These are phyloP conservation scores for Dactylellina leptospora DNA, from an alignment of 2,329 filamentous ascomycete species.

Conservation along the genomic window DNA sequence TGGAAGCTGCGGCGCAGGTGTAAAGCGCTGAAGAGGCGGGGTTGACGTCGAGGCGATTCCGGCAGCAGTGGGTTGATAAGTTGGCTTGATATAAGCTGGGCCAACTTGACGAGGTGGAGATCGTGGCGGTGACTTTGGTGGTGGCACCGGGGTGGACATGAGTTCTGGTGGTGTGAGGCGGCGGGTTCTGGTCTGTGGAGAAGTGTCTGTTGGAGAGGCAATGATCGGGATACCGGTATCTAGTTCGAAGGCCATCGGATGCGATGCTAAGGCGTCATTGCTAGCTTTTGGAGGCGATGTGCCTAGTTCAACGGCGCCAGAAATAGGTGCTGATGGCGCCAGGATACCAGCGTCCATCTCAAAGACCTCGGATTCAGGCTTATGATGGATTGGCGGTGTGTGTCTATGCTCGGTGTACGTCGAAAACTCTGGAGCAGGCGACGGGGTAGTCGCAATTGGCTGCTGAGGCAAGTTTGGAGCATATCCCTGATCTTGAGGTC, in stretches of 20 bases:
- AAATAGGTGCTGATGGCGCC: neutral
- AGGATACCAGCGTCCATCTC: conserved; percentile 50
- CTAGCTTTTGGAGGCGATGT: conserved; percentile 19
- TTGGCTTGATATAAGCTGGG: conserved; percentile 30
- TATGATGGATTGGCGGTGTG: conserved; percentile 47
- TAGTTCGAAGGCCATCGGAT: conserved; percentile 49
- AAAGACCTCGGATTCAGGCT: conserved; percentile 45
- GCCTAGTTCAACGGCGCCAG: conserved; percentile 26
- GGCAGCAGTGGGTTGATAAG: conserved; percentile 17
- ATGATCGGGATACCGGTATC: conserved; percentile 37
- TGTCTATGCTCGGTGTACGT: conserved; percentile 45
- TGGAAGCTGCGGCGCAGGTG: conserved; percentile 30
- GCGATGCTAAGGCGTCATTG: conserved; percentile 15
- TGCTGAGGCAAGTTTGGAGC: conserved; percentile 7
- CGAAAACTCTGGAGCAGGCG: conserved; percentile 36
- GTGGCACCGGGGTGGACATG: conserved; percentile 17
- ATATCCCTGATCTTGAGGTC: conserved; percentile 37
- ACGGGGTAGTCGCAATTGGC: conserved; percentile 21
- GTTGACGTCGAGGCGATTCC: conserved; percentile 18
- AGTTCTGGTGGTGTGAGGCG: conserved; percentile 41
- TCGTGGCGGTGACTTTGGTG: conserved; percentile 7
- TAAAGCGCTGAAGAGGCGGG: no score
- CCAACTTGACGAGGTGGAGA: conserved; percentile 18
- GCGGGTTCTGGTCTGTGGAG: conserved; percentile 24
- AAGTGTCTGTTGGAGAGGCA: neutral